A percentile compares a stretch with the other conserved stretches of the same genome.
These are phyloP conservation scores for Sporothrix globosa DNA, from an alignment of 2,329 filamentous ascomycete species.

Conservation along the genomic window DNA sequence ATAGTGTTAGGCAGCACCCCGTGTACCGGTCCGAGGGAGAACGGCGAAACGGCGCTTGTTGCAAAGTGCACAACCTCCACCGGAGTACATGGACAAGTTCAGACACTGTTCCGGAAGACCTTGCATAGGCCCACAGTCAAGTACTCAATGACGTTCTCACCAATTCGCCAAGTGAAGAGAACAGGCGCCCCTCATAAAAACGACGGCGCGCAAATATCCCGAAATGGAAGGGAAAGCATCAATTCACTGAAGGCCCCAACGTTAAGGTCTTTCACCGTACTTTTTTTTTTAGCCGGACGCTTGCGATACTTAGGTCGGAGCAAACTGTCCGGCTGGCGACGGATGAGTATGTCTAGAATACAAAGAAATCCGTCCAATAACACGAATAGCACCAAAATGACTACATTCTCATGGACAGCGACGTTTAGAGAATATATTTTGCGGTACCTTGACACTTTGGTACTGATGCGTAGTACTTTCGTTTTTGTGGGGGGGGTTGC, in stretches of 20 bases:
- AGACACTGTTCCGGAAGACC: too few relatives aligned
- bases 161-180: too few relatives aligned
- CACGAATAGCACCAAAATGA: too few relatives aligned
- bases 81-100: too few relatives aligned
- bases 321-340: background rate
- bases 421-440: background rate
- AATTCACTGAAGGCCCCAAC: background rate
- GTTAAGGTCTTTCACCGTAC: background rate
- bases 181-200: background rate
- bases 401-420: too few relatives aligned
- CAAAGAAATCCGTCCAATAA: background rate
- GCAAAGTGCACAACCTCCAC: too few relatives aligned
- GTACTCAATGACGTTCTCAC: too few relatives aligned
- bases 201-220: background rate
- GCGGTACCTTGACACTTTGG: background rate
- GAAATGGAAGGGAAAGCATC: background rate
- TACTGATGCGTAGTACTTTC: background rate
- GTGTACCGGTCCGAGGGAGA: too few relatives aligned
- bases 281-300: background rate
- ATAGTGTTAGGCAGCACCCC: too few relatives aligned
- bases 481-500: background rate
- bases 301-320: background rate
- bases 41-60: too few relatives aligned
- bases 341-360: background rate
- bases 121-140: too few relatives aligned